phyloP scores from a whole-genome alignment of 1,139 yeast genomes.

The Neolecta irregularis region DNA sequence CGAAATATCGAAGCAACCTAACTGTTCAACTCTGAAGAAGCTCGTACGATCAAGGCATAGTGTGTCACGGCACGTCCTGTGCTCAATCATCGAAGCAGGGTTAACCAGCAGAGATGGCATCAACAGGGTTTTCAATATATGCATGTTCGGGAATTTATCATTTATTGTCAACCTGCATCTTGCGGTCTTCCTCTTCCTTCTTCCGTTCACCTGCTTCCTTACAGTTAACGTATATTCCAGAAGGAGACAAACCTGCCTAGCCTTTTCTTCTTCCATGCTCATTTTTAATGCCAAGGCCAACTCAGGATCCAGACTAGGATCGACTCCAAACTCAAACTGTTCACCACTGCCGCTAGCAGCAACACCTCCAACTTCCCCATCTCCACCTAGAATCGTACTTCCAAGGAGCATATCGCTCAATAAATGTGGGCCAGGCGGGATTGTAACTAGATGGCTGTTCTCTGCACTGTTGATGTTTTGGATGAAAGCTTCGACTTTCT shows the following conservation, averaged over 20 bases:
- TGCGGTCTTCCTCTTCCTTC: constrained; percentile 10
- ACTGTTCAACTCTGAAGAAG: too few species aligned
- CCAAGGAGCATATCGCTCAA: constrained; percentile 59
- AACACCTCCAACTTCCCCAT: constrained; percentile 34
- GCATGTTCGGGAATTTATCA: constrained; percentile 13
- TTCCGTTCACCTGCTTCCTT: constrained; percentile 22
- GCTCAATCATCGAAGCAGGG: too few species aligned
- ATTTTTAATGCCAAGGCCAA: constrained; percentile 83
- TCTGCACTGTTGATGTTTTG: constrained; percentile 43
- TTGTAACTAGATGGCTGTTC: constrained; percentile 57
- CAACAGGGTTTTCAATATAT: background rate
- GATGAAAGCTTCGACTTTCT: constrained; percentile 66
- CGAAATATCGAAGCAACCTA: too few species aligned
- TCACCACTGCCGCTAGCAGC: constrained; percentile 29
- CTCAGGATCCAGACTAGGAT: constrained; percentile 92
- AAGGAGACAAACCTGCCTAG: constrained; percentile 46
- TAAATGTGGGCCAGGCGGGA: constrained; percentile 76
- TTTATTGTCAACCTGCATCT: background rate
- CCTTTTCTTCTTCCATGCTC: constrained; percentile 68
- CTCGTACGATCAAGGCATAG: too few species aligned
- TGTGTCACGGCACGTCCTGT: too few species aligned
- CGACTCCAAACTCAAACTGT: constrained; percentile 49
- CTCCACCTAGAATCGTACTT: constrained; percentile 54
- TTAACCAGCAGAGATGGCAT: background rate
- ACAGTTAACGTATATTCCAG: background rate